Evolutionary conservation across 495 filamentous ascomycete genomes (phyloP).

Genomic region (Astrocystis sublimbata): DNA sequence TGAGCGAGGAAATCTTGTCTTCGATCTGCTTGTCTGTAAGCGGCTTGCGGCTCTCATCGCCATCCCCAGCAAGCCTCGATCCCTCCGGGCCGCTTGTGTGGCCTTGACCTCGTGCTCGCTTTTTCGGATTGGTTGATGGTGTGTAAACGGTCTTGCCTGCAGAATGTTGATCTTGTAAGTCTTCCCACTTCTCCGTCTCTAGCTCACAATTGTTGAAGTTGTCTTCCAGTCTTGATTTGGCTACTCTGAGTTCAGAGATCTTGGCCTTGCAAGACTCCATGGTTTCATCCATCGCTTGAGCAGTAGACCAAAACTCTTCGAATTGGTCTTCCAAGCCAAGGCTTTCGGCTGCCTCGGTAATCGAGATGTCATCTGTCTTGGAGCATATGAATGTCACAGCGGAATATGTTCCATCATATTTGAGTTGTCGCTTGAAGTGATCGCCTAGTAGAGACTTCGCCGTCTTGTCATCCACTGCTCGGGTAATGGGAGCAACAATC

Average conservation of each 20-base stretch:
- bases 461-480: slow-evolving; percentile 66
- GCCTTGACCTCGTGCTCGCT: slow-evolving; percentile 29
- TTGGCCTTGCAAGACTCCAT: slow-evolving; percentile 45
- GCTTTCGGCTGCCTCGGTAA: slow-evolving; percentile 35
- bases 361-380: slow-evolving; percentile 67
- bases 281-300: slow-evolving; percentile 14
- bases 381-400: slow-evolving; percentile 65
- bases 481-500: slow-evolving; percentile 66
- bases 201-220: slow-evolving; percentile 42
- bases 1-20: slow-evolving; percentile 22
- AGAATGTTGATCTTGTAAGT: slow-evolving; percentile 42
- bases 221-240: slow-evolving; percentile 18
- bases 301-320: slow-evolving; percentile 20
- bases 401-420: slow-evolving; percentile 61
- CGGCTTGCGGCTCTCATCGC: slow-evolving; percentile 15
- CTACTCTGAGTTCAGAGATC: slow-evolving; percentile 4
- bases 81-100: slow-evolving; percentile 26
- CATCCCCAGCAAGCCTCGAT: slow-evolving; percentile 18
- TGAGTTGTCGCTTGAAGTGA: slow-evolving; percentile 63
- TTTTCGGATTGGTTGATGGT: slow-evolving; percentile 39
- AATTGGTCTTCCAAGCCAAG: slow-evolving; percentile 50
- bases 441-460: slow-evolving; percentile 62
- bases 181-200: slow-evolving; percentile 47
- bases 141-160: slow-evolving; percentile 53
- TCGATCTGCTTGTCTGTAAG: slow-evolving; percentile 30